Base-by-base conservation (phyloP, 2,329 filamentous ascomycete genomes). In the Colletotrichum musae region DNA sequence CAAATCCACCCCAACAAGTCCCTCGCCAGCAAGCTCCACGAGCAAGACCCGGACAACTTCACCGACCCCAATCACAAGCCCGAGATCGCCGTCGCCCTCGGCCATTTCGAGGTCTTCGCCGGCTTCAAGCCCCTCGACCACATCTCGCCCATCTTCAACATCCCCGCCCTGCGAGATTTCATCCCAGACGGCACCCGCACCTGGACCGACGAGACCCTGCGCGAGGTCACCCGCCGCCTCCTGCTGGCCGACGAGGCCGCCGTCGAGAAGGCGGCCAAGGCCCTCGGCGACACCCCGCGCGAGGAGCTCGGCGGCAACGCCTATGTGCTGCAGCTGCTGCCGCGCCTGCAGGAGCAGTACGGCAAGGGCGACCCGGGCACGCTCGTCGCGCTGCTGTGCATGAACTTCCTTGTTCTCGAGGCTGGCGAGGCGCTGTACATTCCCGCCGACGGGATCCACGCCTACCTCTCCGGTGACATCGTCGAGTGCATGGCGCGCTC, bases 401-500 rank as follows among this genome's bases (percentile, higher is more conserved):
- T 94, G 92, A 95, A 95, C 79, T 94, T 88, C 75, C 76, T 94
- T 59, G 83, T 86, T 1, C 85, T 94, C 9, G 80, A 88, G 21
- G 85, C 91, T 0, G 92, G 92, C 16, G 88, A 93, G 59, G 87
- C 88, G 9, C 85, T 94, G 59, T 93, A 88, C 76, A 91, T 94
- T 16, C 92, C 91, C 0, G 91, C 91, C 0, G 91, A 94, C 72
- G 91, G 91, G 5, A 92, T 93, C 62, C 91, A 94, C 75, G 92
- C 92, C 0, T 94, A 93, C 75, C 82, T 94, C 0, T 86, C 86
- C 4, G 92, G 92, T 3, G 89, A 94, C 75, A 93, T 94, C 59
- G 89, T 94, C 73, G 92, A 94, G 78, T 94, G 92, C 79, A 94
- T 94, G 92, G 92, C 92, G 1, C 86, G 91, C 7, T 90, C 86